Base-by-base conservation (phyloP, 805 yeast genomes). In the Wickerhamomyces sydowiorum region DNA sequence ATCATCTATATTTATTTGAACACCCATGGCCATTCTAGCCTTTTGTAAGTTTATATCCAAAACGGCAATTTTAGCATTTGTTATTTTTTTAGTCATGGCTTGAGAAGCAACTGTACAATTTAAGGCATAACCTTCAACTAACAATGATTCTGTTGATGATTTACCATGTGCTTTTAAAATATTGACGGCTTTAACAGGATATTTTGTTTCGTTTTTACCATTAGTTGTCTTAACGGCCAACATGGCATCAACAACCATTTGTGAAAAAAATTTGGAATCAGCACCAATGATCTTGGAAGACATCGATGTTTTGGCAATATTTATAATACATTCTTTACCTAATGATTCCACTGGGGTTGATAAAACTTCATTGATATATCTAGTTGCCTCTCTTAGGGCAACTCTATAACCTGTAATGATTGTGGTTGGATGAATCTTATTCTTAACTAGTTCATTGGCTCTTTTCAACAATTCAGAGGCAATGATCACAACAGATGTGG, bases 11-110 rank as follows among this genome's bases (percentile, higher is more conserved):
- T 90, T 90, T 64, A 93, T 86, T 64, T 89, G 95, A 40, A 93
- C 98, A 42, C 99, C 99, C 80, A 93, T 80, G 33, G 97, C 96
- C 96, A 93, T 88, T 61, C 90, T 80, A 2, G 96, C 93, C 64
- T 90, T 91, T 63, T 95, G 99, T 59, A 93, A 71, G 66, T 95
- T 91, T 64, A 93, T 77, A 66, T 90, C 97, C 50, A 90, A 75
- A 53, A 87, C 95, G 5, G 97, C 97, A 60, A 93, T 76, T 65
- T 93, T 93, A 45, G 90, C 78, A 17, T 55, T 70, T 12, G 66
- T 64, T 37, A 89, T 69, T 39, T 74, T 70, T 56, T 84, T 87
- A 48, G 79, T 73, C 98, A 93, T 95, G 15, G 97, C 97, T 66
- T 91, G 97, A 13, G 96, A 86, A 2, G 97, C 99, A 44, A 93